Percentiles rank a stretch among this genome's conserved stretches.
phyloP scores from a whole-genome alignment of 192 early-diverging fungal genomes.

The Gonapodya sp. region DNA sequence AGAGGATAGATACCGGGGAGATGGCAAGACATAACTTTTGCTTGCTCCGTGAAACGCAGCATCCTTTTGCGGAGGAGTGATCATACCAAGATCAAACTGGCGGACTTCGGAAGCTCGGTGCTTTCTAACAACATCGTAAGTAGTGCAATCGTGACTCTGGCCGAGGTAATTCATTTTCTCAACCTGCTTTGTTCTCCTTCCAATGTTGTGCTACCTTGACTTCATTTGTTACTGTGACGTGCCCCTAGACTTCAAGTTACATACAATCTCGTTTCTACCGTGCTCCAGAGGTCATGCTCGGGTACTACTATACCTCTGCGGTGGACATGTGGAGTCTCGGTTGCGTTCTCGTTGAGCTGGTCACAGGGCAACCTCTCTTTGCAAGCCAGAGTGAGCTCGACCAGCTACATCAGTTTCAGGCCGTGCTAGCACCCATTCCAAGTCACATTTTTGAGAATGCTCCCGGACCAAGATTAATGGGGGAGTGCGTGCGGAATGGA shows the following conservation, averaged over 20 bases:
- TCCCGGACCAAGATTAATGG: neutral
- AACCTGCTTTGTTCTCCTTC: too few species aligned
- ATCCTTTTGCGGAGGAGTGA: constrained; percentile 17
- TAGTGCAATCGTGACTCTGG: too few species aligned
- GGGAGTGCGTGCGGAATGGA: neutral
- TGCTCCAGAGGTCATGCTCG: constrained; percentile 33
- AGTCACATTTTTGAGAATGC: neutral
- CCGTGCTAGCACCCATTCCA: neutral
- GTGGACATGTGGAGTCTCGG: constrained; percentile 41
- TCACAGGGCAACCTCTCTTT: constrained; percentile 33
- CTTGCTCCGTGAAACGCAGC: too few species aligned
- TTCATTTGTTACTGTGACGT: too few species aligned
- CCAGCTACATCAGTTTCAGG: constrained; percentile 17
- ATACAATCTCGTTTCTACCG: constrained; percentile 35
- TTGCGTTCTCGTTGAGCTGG: constrained; percentile 32
- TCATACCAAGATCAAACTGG: constrained; percentile 23
- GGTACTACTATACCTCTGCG: constrained; percentile 22
- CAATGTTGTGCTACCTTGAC: neutral
- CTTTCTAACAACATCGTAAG: constrained; percentile 25
- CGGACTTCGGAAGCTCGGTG: constrained; percentile 38
- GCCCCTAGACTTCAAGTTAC: constrained; percentile 23
- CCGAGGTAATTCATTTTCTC: too few species aligned
- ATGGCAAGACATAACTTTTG: neutral
- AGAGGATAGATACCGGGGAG: too few species aligned
- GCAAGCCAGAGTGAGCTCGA: constrained; percentile 29